Base-by-base conservation (phyloP, 257 asterid species). In the Scutellaria minor region DNA sequence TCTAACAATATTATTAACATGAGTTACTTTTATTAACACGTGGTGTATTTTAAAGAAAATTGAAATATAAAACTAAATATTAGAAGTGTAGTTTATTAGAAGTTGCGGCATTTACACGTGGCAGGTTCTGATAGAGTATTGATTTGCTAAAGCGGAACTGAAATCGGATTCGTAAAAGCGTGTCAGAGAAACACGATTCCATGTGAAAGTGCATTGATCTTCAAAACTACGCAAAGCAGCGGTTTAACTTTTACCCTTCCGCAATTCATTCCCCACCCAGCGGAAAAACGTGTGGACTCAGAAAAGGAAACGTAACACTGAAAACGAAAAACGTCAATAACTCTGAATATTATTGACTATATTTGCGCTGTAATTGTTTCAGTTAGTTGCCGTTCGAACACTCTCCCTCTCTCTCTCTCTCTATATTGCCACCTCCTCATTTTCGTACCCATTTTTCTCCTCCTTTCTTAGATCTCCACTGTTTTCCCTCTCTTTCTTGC, bases 391-490 rank as follows among this genome's bases (percentile, higher is more conserved):
- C 73, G 68, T 77, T 65, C 3, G 3, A 69, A 35, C 27, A 24
- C 27, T 1, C 10, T 39, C 70, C 46, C 42, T 46, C 62, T 18
- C 56, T 44, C 75, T 74, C 72, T 56, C 70, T 57, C 12, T 82
- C 67, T 68, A 77, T 51, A 70, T 64, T 53, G 60, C 24, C 53
- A 50, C 41, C 66, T 31, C 73, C 61, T 70, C 27, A 2, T 57
- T 14, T 54, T 47, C 40, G 73, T 35, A 11, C 75, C 75, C 20
- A 62, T 35, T 3, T 68, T 68, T 52, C 60, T 67, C 71, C 67
- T 6, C 71, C 67, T 6, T 74, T 37, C 59, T 55, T 58, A 58
- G 87, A 83, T 83, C 85, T 75, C 75, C 75, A 47, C 76, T 44
- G 2, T 9, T 78, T 77, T 74, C 80, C 73, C 75, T 75, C 74